Conservation (phyloP, 441 rosid genomes). For the Adansonia grandidieri region DNA sequence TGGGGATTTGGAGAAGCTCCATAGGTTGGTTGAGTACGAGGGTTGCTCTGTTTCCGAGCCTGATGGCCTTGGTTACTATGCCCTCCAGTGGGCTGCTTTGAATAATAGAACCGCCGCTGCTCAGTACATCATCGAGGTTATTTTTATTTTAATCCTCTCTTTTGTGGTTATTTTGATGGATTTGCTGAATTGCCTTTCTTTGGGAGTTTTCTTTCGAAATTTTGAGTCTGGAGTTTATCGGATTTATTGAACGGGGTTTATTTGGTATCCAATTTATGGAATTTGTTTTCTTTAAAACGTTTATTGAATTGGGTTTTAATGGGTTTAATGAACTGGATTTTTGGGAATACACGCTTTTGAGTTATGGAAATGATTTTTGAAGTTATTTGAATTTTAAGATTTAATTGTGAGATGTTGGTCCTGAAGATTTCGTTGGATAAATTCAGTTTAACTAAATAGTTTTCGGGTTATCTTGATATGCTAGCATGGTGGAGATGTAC, state of each 20-base stretch:
- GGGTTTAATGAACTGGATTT: slow-evolving; percentile 3
- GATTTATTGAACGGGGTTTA: not conserved
- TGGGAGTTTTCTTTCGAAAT: not conserved
- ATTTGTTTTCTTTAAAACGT: not conserved
- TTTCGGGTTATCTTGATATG: slow-evolving; percentile 27
- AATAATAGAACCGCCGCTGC: slow-evolving; percentile 90
- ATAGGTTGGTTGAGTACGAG: slow-evolving; percentile 82
- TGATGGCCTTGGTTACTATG: slow-evolving; percentile 77
- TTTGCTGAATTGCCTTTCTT: slow-evolving; percentile 14
- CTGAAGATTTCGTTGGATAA: not conserved
- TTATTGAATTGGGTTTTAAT: slow-evolving; percentile 17
- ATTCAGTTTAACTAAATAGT: slow-evolving; percentile 19
- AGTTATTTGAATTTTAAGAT: slow-evolving; percentile 20
- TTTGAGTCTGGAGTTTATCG: not conserved
- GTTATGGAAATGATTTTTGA: not conserved
- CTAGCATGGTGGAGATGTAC: slow-evolving; percentile 94
- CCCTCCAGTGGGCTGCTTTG: slow-evolving; percentile 99
- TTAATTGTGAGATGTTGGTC: not conserved
- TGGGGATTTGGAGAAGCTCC: slow-evolving; percentile 93
- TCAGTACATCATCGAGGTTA: slow-evolving; percentile 88
- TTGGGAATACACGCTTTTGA: slow-evolving; percentile 8
- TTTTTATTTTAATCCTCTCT: slow-evolving; percentile 1
- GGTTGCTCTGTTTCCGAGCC: slow-evolving; percentile 88
- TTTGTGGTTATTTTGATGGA: slow-evolving; percentile 22
- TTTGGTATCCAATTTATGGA: not conserved